Percentiles rank a stretch among this genome's conserved stretches.
phyloP scores from a whole-genome alignment of 176 grass and related monocot species.

The bread wheat (Triticum aestivum) region IWGSC_CS_RefSeq_v2.1 NC_057808.1:387695129-387695628 shows the following conservation, averaged over 20 bases:
- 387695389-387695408: neutral
- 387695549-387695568: no score
- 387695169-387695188: neutral
- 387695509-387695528: no score
- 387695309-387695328: neutral
- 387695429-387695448: neutral
- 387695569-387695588: no score
- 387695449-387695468: neutral
- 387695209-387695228: neutral
- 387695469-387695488: no score
- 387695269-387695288: neutral
- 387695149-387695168: neutral
- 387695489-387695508: no score
- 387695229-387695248: neutral
- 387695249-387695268: neutral
- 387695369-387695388: neutral
- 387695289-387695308: neutral
- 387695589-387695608: no score
- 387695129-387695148: slow-evolving; percentile 7
- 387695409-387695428: neutral
- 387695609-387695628: no score
- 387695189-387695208: neutral
- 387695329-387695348: neutral
- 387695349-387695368: neutral
- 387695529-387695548: no score